Evolutionary conservation across 2,329 filamentous ascomycete genomes (phyloP).

Genomic region (Neonectria ditissima): DNA sequence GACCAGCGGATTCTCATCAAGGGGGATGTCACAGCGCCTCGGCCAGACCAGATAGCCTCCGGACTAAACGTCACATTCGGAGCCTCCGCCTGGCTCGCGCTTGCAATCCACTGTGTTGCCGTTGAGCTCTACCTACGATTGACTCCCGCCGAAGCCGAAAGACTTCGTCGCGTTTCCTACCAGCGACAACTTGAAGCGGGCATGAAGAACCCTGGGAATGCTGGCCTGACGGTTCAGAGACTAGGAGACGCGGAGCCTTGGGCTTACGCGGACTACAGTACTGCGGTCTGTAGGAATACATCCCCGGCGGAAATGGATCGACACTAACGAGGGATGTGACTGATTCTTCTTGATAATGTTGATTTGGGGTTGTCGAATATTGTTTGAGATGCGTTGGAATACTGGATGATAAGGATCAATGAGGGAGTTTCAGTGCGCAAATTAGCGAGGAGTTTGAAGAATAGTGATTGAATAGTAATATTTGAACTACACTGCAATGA

Average conservation of each 20-base stretch:
- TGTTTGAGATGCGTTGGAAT: background rate
- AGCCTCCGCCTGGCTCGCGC: conserved; percentile 63
- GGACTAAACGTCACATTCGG: conserved; percentile 63
- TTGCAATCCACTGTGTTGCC: conserved; percentile 62
- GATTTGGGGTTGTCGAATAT: background rate
- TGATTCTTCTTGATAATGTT: background rate
- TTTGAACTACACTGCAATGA: background rate
- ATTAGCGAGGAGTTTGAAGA: background rate
- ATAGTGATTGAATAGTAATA: background rate
- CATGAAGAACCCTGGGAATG: conserved; percentile 60
- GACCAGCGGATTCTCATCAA: conserved; percentile 42
- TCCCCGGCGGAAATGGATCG: background rate
- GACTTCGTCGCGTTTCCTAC: conserved; percentile 67
- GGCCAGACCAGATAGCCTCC: conserved; percentile 51
- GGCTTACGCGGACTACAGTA: conserved; percentile 1
- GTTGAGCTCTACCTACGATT: conserved; percentile 62
- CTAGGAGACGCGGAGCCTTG: conserved; percentile 38
- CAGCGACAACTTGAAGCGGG: conserved; percentile 67
- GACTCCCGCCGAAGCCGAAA: conserved; percentile 65
- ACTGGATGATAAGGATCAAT: no score
- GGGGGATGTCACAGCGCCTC: conserved; percentile 47
- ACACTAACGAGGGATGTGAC: background rate
- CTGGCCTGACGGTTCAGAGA: conserved; percentile 54
- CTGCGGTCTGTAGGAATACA: background rate
- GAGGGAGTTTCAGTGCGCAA: background rate